Percentiles rank a stretch among this genome's conserved stretches.
Evolutionary conservation across 1,139 yeast species (phyloP).

Genomic region (Suhomyces bokatorum): DNA sequence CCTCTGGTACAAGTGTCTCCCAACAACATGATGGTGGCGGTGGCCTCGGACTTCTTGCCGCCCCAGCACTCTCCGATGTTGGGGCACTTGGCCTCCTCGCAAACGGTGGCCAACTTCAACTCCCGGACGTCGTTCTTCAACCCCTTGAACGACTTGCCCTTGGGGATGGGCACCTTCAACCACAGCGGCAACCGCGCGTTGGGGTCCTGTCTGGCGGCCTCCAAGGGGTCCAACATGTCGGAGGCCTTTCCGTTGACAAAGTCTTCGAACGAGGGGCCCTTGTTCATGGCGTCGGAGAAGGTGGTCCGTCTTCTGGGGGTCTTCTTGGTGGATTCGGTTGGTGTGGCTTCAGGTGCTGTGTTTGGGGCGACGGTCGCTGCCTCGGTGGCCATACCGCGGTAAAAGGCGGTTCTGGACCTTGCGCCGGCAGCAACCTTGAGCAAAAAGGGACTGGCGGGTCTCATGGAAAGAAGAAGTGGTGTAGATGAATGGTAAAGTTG

Average conservation of each 20-base stretch:
- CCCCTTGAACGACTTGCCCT: slow-evolving; percentile 78
- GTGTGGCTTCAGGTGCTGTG: not conserved
- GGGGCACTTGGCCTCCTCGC: slow-evolving; percentile 98
- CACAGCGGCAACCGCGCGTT: slow-evolving; percentile 82
- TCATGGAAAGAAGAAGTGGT: slow-evolving; percentile 1
- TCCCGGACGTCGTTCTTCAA: slow-evolving; percentile 87
- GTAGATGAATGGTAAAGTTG: not conserved
- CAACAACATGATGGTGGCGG: slow-evolving; percentile 97
- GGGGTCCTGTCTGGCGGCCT: slow-evolving; percentile 59
- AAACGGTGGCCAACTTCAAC: slow-evolving; percentile 86
- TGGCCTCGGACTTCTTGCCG: slow-evolving; percentile 92
- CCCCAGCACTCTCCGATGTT: slow-evolving; percentile 99
- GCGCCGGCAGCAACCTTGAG: not conserved
- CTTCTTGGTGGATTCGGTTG: slow-evolving; percentile 2
- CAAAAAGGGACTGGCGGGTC: slow-evolving; percentile 1
- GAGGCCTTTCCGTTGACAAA: slow-evolving; percentile 81
- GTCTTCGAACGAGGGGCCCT: slow-evolving; percentile 94
- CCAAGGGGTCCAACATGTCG: slow-evolving; percentile 67
- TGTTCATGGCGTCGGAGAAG: slow-evolving; percentile 70
- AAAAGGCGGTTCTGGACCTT: not conserved
- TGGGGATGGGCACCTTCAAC: slow-evolving; percentile 95
- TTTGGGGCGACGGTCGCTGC: slow-evolving; percentile 1
- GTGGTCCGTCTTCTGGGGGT: slow-evolving; percentile 53
- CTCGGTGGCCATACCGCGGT: slow-evolving; percentile 11
- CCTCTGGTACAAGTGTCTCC: slow-evolving; percentile 99